phyloP scores from a whole-genome alignment of 805 yeast species.

The Nakazawaea wyomingensis region DNA sequence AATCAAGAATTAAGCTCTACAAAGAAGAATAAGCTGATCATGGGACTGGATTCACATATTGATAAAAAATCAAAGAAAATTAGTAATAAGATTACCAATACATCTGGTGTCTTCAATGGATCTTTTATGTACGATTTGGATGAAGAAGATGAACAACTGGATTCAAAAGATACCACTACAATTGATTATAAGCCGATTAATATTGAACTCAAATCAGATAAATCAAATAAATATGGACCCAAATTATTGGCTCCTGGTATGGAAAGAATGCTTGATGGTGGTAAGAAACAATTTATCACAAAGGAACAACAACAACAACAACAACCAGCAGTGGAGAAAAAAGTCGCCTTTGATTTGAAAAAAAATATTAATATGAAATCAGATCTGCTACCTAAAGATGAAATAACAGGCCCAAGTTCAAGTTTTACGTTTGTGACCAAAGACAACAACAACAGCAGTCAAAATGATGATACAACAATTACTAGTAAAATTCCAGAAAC shows the following conservation, averaged over 20 bases:
- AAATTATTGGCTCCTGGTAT: conserved; percentile 6
- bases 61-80: conserved; percentile 6
- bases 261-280: conserved; percentile 6
- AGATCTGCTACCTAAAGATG: neutral
- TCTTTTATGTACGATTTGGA: conserved; percentile 12
- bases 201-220: conserved; percentile 1
- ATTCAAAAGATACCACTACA: neutral
- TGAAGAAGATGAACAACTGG: conserved; percentile 7
- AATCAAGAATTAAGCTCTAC: conserved; percentile 4
- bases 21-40: too few relatives aligned
- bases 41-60: neutral
- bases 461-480: neutral
- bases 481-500: too few relatives aligned
- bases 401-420: conserved; percentile 4
- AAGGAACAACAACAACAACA: too few relatives aligned
- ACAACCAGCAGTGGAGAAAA: neutral
- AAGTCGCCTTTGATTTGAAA: neutral
- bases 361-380: neutral
- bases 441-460: neutral
- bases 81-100: conserved; percentile 3
- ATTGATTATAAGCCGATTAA: conserved; percentile 5
- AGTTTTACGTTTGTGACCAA: conserved; percentile 6
- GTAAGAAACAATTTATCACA: neutral
- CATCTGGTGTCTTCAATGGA: conserved; percentile 10
- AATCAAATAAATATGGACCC: conserved; percentile 7